Conservation (phyloP, 129 eudicot species). For the Sambucus nigra region DNA sequence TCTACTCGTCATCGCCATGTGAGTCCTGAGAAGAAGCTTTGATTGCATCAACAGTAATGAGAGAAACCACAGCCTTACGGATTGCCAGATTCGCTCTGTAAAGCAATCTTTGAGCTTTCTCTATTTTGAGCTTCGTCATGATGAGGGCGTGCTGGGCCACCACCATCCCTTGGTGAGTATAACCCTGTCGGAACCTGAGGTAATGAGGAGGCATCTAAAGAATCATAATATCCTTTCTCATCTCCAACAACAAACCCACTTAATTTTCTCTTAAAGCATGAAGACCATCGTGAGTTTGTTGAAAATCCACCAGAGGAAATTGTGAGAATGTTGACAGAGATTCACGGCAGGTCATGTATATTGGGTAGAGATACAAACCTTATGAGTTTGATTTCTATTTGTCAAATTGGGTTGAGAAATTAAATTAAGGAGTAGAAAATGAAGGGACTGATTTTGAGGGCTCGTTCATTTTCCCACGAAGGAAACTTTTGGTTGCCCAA, state of each 20-base stretch:
- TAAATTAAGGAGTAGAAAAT: no score
- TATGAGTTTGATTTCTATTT: no score
- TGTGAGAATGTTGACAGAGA: no score
- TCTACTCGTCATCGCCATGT: slow-evolving; percentile 1
- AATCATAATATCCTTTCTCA: slow-evolving; percentile 36
- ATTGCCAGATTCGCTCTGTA: slow-evolving; percentile 70
- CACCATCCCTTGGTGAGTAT: slow-evolving; percentile 42
- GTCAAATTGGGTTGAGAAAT: no score
- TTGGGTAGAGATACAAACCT: no score
- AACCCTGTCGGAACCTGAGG: slow-evolving; percentile 25
- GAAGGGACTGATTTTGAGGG: no score
- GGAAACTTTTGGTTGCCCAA: no score
- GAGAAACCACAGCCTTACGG: slow-evolving; percentile 68
- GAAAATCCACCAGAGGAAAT: no score
- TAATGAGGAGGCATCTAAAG: slow-evolving; percentile 55
- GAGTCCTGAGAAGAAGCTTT: slow-evolving; percentile 32
- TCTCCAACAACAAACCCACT: slow-evolving; percentile 43
- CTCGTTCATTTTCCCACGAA: no score
- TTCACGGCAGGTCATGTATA: no score
- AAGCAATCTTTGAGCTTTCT: slow-evolving; percentile 65
- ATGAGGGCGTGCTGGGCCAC: slow-evolving; percentile 60
- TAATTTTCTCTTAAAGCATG: slow-evolving; percentile 58
- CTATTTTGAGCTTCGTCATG: slow-evolving; percentile 66
- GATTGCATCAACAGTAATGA: slow-evolving; percentile 75
- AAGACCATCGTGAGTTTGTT: slow-evolving; percentile 37